A percentile compares a stretch with the other conserved stretches of the same genome.
Evolutionary conservation across 176 grass and related monocot genomes (phyloP).

Genomic region (Stipa capillata): DNA sequence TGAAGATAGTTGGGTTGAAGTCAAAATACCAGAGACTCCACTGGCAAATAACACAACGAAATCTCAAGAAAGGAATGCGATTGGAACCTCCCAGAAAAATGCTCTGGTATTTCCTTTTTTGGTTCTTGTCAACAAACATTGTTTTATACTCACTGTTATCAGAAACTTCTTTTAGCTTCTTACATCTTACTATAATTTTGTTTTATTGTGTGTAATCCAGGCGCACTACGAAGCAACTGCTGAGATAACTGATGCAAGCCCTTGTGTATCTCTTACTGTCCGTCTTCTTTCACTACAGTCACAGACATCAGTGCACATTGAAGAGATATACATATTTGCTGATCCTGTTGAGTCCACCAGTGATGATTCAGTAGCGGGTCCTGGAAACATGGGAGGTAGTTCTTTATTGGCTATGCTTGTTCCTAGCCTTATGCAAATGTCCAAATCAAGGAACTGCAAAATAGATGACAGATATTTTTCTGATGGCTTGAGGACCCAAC

Average conservation of each 20-base stretch:
- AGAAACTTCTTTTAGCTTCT: constrained; percentile 3
- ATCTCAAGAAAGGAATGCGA: no score
- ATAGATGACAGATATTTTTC: constrained; percentile 51
- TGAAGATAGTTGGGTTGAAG: constrained; percentile 91
- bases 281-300: constrained; percentile 80
- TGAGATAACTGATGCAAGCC: constrained; percentile 77
- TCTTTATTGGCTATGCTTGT: constrained; percentile 84
- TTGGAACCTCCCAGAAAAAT: no score
- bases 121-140: background rate
- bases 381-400: constrained; percentile 47
- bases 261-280: constrained; percentile 68
- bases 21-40: constrained; percentile 45
- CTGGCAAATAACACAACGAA: constrained; percentile 2
- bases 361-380: constrained; percentile 24
- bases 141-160: background rate
- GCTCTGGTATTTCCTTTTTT: constrained; percentile 41
- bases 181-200: constrained; percentile 22
- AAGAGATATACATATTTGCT: constrained; percentile 81
- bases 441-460: constrained; percentile 51
- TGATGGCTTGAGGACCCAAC: constrained; percentile 6
- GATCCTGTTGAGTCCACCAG: constrained; percentile 52
- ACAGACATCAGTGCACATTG: constrained; percentile 73
- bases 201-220: constrained; percentile 36
- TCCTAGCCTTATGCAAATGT: constrained; percentile 68
- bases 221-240: constrained; percentile 91